Evolutionary conservation across 2,329 filamentous ascomycete genomes (phyloP).

Genomic region (Fusarium subtropicale): DNA sequence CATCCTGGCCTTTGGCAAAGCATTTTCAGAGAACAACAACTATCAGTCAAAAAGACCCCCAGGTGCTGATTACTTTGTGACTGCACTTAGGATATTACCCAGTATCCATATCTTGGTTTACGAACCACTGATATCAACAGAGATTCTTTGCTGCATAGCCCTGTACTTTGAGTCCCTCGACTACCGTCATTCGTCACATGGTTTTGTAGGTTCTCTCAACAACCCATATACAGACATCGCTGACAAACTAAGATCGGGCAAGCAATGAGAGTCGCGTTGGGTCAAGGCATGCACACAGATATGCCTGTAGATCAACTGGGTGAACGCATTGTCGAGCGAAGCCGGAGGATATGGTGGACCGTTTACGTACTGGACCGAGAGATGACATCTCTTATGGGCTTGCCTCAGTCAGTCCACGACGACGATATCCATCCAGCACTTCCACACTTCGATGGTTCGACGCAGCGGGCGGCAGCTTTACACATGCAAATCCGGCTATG

Average conservation of each 20-base stretch:
- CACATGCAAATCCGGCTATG: constrained; percentile 51
- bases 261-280: constrained; percentile 62
- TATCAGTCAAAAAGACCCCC: constrained; percentile 54
- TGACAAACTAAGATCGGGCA: constrained; percentile 57
- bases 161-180: constrained; percentile 65
- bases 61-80: constrained; percentile 60
- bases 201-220: constrained; percentile 51
- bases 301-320: constrained; percentile 59
- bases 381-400: constrained; percentile 65
- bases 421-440: constrained; percentile 61
- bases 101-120: constrained; percentile 55
- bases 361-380: constrained; percentile 65
- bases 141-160: constrained; percentile 63
- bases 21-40: constrained; percentile 57
- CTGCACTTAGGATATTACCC: constrained; percentile 58
- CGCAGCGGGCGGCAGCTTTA: constrained; percentile 45
- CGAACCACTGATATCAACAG: constrained; percentile 59
- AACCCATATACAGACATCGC: neutral
- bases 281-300: constrained; percentile 64
- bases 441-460: constrained; percentile 47
- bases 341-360: constrained; percentile 65
- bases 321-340: constrained; percentile 57
- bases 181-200: constrained; percentile 59
- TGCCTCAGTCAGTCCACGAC: constrained; percentile 62
- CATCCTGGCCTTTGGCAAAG: constrained; percentile 67